Evolutionary conservation across 163 green algal species (phyloP), one percentile per base, ranked within the genome.

Genomic region (Scenedesmus sp.): DNA sequence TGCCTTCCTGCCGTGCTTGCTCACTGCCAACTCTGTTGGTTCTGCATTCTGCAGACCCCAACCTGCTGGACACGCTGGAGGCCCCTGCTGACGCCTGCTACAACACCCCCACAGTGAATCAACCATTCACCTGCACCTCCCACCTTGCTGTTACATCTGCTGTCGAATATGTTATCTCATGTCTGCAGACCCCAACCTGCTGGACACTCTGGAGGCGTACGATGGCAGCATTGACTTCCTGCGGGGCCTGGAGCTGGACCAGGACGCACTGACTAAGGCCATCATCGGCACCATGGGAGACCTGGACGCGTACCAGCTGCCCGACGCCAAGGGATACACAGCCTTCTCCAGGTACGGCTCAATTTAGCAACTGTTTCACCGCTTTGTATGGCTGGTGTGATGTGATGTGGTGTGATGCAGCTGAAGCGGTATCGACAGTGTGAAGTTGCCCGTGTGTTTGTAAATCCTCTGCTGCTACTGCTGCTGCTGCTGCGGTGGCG

Each of bases 201-300:
- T 99, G 57, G 97, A 98, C 82, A 99, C 98, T 0, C 64, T 99
- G 18, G 95, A 96, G 62, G 96, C 97, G 18, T 99, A 99, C 91
- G 98, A 99, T 81, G 98, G 96, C 92, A 98, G 97, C 1, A 87
- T 94, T 0, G 97, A 97, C 79, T 99, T 98, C 95, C 94, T 99
- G 92, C 93, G 95, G 4, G 77, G 84, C 16, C 93, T 99, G 52
- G 91, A 99, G 54, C 92, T 99, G 82, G 95, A 96, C 76, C 73
- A 94, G 12, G 97, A 99, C 57, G 96, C 97, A 84, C 94, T 99
- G 34, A 97, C 95, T 62, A 99, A 99, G 96, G 95, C 95, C 82
- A 96, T 99, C 95, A 99, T 99, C 88, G 98, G 98, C 87, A 99
- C 97, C 79, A 99, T 99, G 79, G 98, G 98, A 54, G 98, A 99